Evolutionary conservation across 2,329 filamentous ascomycete genomes (phyloP), one percentile per base, ranked within the genome.

Genomic region (Dactylella cylindrospora): DNA sequence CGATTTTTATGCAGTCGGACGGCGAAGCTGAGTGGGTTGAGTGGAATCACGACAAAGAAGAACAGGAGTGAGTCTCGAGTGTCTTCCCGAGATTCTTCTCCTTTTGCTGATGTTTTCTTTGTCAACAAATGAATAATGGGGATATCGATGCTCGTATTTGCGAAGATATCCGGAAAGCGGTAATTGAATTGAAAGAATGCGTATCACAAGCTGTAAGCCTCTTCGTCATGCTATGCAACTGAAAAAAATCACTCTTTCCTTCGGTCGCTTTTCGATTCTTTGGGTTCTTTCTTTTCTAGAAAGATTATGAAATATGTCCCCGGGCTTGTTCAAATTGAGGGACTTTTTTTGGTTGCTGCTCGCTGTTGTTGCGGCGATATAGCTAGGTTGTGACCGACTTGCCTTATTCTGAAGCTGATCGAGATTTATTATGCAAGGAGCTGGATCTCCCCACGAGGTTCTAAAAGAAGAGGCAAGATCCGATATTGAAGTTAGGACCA

Each of bases 111-210:
- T 35, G 39, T 35, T 33, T 49, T n/a, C n/a, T n/a, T n/a, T n/a
- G n/a, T n/a, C n/a, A n/a, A n/a, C n/a, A n/a, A n/a, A 32, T 45
- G 45, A 33, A 77, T 72, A 41, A 79, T 69, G 19, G 76, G 54
- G 19, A 79, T 74, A 3, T 70, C 76, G 10, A 72, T 66, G 40
- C 70, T 76, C 2, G 76, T 76, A 4, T 72, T 70, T 5, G 70
- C 71, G 65, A 79, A 79, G 29, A 77, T 61, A 53, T 52, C 28
- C 55, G 39, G 47, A 61, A 61, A 46, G 43, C 40, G 46, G 54
- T 52, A 52, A 41, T 40, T 52, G 35, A 41, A 25, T 41, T 25
- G 55, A 61, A 61, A 45, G 20, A 32, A 47, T 45, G 40, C 40
- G 29, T 35, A 47, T 26, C 43, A 25, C 17, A 51, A 25, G 35